These are phyloP conservation scores for Beta corolliflora DNA, from an alignment of 179 eudicot genomes.

Conservation along the genomic window DNA sequence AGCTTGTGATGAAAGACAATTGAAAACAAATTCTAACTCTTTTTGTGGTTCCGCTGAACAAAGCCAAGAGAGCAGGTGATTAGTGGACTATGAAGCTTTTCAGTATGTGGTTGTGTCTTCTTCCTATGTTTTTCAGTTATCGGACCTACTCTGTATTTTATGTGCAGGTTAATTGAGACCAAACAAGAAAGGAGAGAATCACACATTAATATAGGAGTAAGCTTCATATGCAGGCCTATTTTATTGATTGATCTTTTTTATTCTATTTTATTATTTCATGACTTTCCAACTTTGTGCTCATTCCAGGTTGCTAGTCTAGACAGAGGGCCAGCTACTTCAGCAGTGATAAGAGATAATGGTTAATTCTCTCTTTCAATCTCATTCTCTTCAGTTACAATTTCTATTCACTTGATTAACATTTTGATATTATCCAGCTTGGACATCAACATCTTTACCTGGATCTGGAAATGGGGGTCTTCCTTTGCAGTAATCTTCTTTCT, in stretches of 20 bases:
- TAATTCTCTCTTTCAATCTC: background rate
- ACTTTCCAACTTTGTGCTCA: background rate
- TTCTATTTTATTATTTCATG: background rate
- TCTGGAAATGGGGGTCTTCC: constrained; percentile 26
- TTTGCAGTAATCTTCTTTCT: constrained; percentile 28
- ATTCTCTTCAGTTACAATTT: background rate
- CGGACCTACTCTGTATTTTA: background rate
- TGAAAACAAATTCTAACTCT: constrained; percentile 15
- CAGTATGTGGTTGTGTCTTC: background rate
- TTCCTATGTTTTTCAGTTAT: background rate
- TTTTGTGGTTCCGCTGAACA: constrained; percentile 20
- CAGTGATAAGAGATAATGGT: constrained; percentile 25
- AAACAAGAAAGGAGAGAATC: constrained; percentile 18
- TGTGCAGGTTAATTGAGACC: constrained; percentile 24
- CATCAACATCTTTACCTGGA: constrained; percentile 16
- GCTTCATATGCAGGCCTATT: background rate
- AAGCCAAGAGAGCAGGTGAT: constrained; percentile 20
- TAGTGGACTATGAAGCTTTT: constrained; percentile 19
- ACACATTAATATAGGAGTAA: constrained; percentile 20
- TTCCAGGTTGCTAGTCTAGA: constrained; percentile 23
- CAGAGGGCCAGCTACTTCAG: constrained; percentile 8
- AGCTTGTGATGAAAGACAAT: constrained; percentile 28
- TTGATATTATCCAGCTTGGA: constrained; percentile 10
- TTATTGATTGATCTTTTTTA: background rate
- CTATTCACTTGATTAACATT: background rate